Base-by-base conservation (phyloP, 2,329 filamentous ascomycete genomes). In the Nigrospora osmanthi region DNA sequence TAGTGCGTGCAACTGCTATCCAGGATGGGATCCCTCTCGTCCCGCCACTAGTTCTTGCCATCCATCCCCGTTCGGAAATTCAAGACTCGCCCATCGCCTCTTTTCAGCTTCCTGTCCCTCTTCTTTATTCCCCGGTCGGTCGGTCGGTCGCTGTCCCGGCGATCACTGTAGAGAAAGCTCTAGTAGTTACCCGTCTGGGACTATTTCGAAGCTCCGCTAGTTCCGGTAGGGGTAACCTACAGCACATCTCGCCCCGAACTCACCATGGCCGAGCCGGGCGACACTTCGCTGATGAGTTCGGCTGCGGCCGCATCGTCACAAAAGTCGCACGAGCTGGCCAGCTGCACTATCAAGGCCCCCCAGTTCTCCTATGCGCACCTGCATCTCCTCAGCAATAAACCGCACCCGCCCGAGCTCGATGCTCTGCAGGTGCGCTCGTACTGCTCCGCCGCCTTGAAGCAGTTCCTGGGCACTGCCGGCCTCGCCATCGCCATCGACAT, bases 391-490 rank as follows among this genome's bases (percentile, higher is more conserved):
- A 66, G 59, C 38, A 51, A 55, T 15, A 49, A 49, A 40, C 23
- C 39, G 13, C 34, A 44, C 17, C 30, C 45, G 13, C 41, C 44
- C 3, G 38, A 51, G 2, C 65, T 87, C 6, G 85, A 89, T 61
- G 67, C 72, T 3, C 65, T 89, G 3, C 81, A 81, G 34, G 70
- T 76, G 15, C 78, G 78, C 32, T 69, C 79, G 0, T 81, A 85
- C 56, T 76, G 85, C 52, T 78, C 75, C 2, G 62, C 74, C 1
- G 81, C 85, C 0, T 67, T 91, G 9, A 70, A 69, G 1, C 77
- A 85, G 49, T 89, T 87, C 54, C 75, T 91, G 1, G 87, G 87
- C 16, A 65, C 79, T 15, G 81, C 78, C 0, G 87, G 87, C 11
- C 66, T 73, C 2, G 80, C 78, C 11, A 81, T 90, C 4, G 67